These are phyloP conservation scores for Xylaria longipes DNA, from an alignment of 495 filamentous ascomycete genomes.

Conservation along the genomic window DNA sequence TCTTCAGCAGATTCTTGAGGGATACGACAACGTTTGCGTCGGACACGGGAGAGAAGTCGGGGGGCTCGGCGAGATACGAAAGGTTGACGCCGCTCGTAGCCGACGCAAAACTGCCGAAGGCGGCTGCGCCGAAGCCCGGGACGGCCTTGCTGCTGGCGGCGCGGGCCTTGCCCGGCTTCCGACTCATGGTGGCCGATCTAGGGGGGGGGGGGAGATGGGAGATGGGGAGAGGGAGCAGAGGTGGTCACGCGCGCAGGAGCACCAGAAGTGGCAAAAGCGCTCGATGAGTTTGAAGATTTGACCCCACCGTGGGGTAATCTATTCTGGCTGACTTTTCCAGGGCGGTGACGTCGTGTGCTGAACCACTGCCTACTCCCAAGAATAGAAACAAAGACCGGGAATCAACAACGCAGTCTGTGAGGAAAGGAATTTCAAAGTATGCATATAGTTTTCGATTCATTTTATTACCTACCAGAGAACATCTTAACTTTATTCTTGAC, in stretches of 20 bases:
- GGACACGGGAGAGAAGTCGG: constrained; percentile 76
- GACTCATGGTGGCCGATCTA: constrained; percentile 35
- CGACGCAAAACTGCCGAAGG: constrained; percentile 59
- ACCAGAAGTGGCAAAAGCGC: neutral
- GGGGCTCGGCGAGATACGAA: constrained; percentile 87
- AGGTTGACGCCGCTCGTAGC: constrained; percentile 50
- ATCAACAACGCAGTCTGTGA: neutral
- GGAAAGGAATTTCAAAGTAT: neutral
- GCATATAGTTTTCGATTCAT: neutral
- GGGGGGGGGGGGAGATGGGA: too few relatives aligned
- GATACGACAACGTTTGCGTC: constrained; percentile 82
- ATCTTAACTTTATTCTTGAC: neutral
- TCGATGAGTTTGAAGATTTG: constrained; percentile 12
- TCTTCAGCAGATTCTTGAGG: constrained; percentile 92
- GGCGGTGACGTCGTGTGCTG: constrained; percentile 11
- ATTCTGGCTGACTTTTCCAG: neutral
- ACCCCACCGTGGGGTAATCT: constrained; percentile 41
- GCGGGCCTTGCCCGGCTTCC: constrained; percentile 38
- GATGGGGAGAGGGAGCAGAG: neutral
- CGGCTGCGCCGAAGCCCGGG: constrained; percentile 30
- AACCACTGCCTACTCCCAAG: neutral
- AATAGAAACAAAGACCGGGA: neutral
- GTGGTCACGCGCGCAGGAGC: neutral
- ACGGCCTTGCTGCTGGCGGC: constrained; percentile 38
- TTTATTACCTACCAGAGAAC: neutral